Conservation (phyloP, 257 asterid genomes). For the Plantago elongata region DNA sequence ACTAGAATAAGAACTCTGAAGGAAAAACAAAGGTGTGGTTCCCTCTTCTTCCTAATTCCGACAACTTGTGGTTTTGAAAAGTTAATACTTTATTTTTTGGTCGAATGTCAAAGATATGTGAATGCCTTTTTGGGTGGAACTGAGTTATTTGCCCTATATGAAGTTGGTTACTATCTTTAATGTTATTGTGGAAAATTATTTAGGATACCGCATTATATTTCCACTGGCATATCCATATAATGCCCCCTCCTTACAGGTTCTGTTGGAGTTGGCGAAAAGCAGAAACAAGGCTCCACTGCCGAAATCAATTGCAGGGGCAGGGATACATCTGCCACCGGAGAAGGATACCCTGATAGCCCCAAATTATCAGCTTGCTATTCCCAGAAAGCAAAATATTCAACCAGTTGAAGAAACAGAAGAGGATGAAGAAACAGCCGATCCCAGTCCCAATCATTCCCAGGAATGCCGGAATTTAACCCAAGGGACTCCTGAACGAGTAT, state of each 20-base stretch:
- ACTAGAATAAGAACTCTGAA: too few species aligned
- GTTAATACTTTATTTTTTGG: too few species aligned
- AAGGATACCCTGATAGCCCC: constrained; percentile 80
- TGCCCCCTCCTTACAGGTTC: constrained; percentile 41
- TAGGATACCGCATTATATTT: not conserved
- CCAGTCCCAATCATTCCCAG: constrained; percentile 38
- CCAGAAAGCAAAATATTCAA: constrained; percentile 39
- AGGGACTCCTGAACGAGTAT: constrained; percentile 68
- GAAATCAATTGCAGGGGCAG: constrained; percentile 48
- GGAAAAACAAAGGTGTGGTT: too few species aligned
- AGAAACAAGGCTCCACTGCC: constrained; percentile 79
- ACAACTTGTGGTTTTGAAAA: too few species aligned
- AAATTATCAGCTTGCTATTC: constrained; percentile 74
- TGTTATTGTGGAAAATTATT: not conserved
- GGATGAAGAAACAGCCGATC: constrained; percentile 51
- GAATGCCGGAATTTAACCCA: constrained; percentile 48
- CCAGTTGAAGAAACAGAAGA: constrained; percentile 76
- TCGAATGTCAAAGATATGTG: too few species aligned
- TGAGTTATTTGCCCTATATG: too few species aligned
- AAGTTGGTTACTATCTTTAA: not conserved
- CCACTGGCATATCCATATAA: not conserved
- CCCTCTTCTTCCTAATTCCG: too few species aligned
- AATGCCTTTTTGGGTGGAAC: too few species aligned
- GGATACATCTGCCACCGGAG: constrained; percentile 76
- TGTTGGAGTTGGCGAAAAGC: constrained; percentile 77